Evolutionary conservation across 805 yeast species (phyloP).

Genomic region (Candida palmyrensis): DNA sequence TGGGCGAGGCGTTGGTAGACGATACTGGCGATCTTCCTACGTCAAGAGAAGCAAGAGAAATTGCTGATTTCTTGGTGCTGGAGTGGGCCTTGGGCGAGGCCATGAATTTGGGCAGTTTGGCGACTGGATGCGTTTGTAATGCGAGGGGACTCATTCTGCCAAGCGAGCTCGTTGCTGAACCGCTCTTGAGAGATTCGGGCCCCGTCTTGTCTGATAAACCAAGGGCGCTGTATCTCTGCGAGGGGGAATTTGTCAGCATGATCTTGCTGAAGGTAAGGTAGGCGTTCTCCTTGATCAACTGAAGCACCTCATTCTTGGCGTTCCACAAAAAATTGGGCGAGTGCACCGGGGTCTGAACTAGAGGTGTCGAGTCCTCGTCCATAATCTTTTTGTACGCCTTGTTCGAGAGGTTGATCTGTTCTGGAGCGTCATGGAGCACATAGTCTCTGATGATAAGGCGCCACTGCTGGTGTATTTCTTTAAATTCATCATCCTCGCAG

Average conservation of each 20-base stretch:
- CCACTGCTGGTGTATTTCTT: constrained; percentile 26
- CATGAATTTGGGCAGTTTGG: neutral
- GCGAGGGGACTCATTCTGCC: no score
- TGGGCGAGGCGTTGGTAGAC: neutral
- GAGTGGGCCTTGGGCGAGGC: no score
- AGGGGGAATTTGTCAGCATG: neutral
- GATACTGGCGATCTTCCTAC: neutral
- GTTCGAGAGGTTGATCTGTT: constrained; percentile 46
- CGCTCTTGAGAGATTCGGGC: no score
- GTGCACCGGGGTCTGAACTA: constrained; percentile 17
- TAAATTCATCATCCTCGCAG: neutral
- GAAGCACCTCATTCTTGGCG: constrained; percentile 29
- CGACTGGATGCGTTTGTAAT: constrained; percentile 5
- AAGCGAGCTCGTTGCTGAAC: no score
- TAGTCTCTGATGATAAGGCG: constrained; percentile 33
- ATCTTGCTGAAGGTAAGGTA: constrained; percentile 15
- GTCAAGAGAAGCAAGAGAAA: no score
- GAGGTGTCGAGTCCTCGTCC: constrained; percentile 7
- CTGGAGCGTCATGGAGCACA: constrained; percentile 37
- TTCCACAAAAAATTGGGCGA: constrained; percentile 19
- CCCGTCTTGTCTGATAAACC: neutral
- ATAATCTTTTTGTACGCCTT: constrained; percentile 25
- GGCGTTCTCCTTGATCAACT: constrained; percentile 30
- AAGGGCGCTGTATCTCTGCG: constrained; percentile 1
- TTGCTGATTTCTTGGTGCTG: no score